phyloP scores from a whole-genome alignment of 805 yeast species.

The Blastobotrys terrestris region DNA sequence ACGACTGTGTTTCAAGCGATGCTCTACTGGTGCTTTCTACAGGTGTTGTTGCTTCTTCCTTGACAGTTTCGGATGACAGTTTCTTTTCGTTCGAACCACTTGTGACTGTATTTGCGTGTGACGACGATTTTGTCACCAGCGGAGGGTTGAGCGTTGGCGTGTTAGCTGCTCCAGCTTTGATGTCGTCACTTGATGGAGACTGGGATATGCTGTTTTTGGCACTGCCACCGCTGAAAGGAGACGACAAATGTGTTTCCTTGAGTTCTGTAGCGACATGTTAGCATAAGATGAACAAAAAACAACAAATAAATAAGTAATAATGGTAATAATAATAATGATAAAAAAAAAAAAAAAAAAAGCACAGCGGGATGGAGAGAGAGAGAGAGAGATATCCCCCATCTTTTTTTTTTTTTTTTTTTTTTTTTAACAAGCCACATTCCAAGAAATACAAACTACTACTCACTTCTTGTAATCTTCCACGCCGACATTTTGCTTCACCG shows the following conservation, averaged over 20 bases:
- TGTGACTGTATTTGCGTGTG: neutral
- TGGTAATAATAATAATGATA: too few species aligned
- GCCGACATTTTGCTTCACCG: neutral
- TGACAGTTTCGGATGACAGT: neutral
- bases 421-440: too few species aligned
- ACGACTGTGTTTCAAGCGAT: neutral
- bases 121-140: neutral
- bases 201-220: neutral
- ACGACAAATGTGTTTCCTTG: constrained; percentile 36
- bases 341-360: too few species aligned
- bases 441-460: neutral
- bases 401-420: constrained; percentile 2
- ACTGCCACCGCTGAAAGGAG: constrained; percentile 14
- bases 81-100: neutral
- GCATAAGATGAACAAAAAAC: neutral
- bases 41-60: neutral
- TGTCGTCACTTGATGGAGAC: neutral
- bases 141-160: neutral
- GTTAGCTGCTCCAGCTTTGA: neutral
- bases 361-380: neutral
- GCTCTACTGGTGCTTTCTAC: neutral
- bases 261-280: constrained; percentile 26
- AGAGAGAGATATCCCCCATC: neutral
- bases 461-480: neutral
- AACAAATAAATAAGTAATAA: neutral